These are phyloP conservation scores for Spathaspora girioi DNA, from an alignment of 805 yeast genomes.

Conservation along the genomic window DNA sequence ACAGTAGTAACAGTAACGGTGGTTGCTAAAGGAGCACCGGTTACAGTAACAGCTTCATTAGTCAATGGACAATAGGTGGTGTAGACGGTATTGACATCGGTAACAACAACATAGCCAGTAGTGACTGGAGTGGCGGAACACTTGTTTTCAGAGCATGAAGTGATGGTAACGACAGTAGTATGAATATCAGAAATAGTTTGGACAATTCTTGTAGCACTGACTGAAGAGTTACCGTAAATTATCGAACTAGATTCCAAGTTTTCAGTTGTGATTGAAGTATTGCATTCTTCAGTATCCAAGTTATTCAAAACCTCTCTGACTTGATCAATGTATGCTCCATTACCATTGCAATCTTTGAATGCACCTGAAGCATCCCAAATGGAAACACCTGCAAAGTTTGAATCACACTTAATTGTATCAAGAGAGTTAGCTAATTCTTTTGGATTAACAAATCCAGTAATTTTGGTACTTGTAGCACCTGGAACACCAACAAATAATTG, in stretches of 20 bases:
- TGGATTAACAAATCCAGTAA: constrained; percentile 48
- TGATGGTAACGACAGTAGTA: constrained; percentile 29
- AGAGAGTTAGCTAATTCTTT: constrained; percentile 14
- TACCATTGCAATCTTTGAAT: constrained; percentile 8
- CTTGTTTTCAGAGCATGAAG: constrained; percentile 32
- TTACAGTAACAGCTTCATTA: not conserved
- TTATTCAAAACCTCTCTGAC: constrained; percentile 14
- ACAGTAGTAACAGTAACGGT: not conserved
- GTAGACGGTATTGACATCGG: constrained; percentile 17
- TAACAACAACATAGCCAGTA: constrained; percentile 27
- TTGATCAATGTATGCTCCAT: constrained; percentile 15
- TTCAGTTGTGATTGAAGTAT: constrained; percentile 4
- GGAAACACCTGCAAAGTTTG: constrained; percentile 33
- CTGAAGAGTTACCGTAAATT: no score
- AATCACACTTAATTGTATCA: constrained; percentile 11
- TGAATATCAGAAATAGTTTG: constrained; percentile 14
- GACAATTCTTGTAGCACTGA: not conserved
- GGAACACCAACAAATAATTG: constrained; percentile 77
- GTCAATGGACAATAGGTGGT: constrained; percentile 22
- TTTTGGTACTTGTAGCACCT: constrained; percentile 31
- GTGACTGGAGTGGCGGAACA: constrained; percentile 29
- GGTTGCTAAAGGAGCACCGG: not conserved
- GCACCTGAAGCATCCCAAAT: constrained; percentile 34
- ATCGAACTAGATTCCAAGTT: constrained; percentile 1
- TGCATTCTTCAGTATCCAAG: constrained; percentile 6